Evolutionary conservation across 2,329 filamentous ascomycete species (phyloP), one percentile per base, ranked within the genome.

Genomic region (Monosporascus sp.): DNA sequence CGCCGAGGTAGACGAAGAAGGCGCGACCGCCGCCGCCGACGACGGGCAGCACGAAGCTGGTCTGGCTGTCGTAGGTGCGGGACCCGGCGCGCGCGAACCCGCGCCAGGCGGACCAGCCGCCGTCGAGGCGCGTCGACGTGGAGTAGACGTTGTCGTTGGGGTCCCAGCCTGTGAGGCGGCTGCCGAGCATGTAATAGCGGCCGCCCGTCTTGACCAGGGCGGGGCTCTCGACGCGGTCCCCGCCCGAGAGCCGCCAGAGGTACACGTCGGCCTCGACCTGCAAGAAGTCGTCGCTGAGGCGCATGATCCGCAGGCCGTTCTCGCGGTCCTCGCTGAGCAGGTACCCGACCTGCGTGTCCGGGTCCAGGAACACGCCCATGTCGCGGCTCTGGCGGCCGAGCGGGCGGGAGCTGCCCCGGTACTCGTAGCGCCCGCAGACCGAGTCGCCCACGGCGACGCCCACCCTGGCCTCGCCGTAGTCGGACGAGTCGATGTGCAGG

Each of bases 111-210:
- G 79, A 79, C 85, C 85, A 88, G 0, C 82, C 81, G 0, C 82
- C 82, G 0, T 73, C 69, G 0, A 87, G 70, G 2, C 73, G 80
- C 2, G 77, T 79, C 0, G 84, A 75, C 2, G 81, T 84, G 61
- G 75, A 78, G 66, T 86, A 85, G 37, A 75, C 74, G 61, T 88
- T 88, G 63, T 87, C 85, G 57, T 87, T 87, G 9, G 84, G 70
- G 53, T 79, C 72, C 81, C 80, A 84, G 3, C 79, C 78, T 0
- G 77, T 81, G 14, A 81, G 64, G 44, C 78, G 72, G 0, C 80
- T 84, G 2, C 79, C 84, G 62, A 88, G 86, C 70, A 88, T 80
- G 67, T 80, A 88, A 67, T 87, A 88, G 0, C 77, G 75, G 1
- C 75, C 78, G 16, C 78, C 73, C 7, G 77, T 75, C 67, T 87